Base-by-base conservation (phyloP, 257 asterid species). In the Penstemon davidsonii region DNA sequence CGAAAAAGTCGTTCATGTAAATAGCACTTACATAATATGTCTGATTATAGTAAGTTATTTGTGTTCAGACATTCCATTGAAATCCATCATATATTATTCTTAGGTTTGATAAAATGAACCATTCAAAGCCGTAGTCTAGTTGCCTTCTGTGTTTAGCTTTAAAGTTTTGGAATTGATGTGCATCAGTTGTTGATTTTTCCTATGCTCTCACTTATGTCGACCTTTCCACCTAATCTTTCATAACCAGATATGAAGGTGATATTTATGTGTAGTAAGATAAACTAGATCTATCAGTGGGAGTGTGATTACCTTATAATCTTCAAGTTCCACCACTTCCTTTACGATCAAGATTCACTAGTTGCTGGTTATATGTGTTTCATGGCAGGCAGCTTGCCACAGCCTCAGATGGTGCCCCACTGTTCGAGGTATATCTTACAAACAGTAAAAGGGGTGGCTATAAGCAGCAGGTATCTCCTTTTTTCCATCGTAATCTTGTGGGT, bases 311-410 rank as follows among this genome's bases (percentile, higher is more conserved):
- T 58, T 51, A 40, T 33, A 4, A 57, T 57, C 19, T 44, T 51
- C 0, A 55, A 60, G 37, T 63, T 51, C 55, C 57, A 11, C 50
- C 71, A 53, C 43, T 72, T 15, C 67, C 18, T 25, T 60, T 42
- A 50, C 60, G 73, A 70, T 73, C 46, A 38, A 50, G 42, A 56
- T 36, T 66, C 67, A 39, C 53, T 47, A 18, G 33, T 69, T 75
- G 73, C 47, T 78, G 53, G 37, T 62, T 68, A 63, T 71, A 64
- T 64, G 52, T 66, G 43, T 78, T 78, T 68, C 47, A 60, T 72
- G 55, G 71, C 96, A 90, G 99, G 83, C 96, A 93, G 92, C 90
- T 93, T 72, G 92, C 90, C 53, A 79, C 96, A 44, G 75, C 88
- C 43, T 77, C 81, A 33, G 85, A 78, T 74, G 99, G 99, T 7